A percentile compares a stretch with the other conserved stretches of the same genome.
These are phyloP conservation scores for Phytopythium litorale DNA, from an alignment of 352 stramenopile genomes.

Conservation along the genomic window DNA sequence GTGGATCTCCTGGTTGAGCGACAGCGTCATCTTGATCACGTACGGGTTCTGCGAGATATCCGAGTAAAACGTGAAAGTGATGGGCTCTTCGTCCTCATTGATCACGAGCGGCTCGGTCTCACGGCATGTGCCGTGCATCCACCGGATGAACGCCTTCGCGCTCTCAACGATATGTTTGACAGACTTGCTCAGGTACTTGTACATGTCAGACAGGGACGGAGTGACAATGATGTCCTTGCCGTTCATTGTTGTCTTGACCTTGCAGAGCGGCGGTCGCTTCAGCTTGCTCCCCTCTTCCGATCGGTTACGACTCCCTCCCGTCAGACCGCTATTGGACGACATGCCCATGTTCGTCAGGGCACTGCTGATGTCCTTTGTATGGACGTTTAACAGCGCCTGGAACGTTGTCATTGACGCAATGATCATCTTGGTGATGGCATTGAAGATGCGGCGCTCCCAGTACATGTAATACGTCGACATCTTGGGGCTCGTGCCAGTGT, in stretches of 20 bases:
- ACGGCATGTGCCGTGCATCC: slow-evolving; percentile 95
- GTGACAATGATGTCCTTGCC: slow-evolving; percentile 94
- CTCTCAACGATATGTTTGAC: slow-evolving; percentile 94
- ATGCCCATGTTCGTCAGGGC: slow-evolving; percentile 37
- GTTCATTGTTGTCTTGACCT: slow-evolving; percentile 93
- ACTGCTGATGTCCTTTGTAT: slow-evolving; percentile 81
- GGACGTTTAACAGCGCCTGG: slow-evolving; percentile 88
- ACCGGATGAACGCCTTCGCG: slow-evolving; percentile 92
- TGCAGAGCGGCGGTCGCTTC: slow-evolving; percentile 87
- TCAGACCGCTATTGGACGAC: slow-evolving; percentile 13
- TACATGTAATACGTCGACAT: slow-evolving; percentile 96
- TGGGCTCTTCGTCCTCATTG: slow-evolving; percentile 92
- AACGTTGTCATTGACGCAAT: slow-evolving; percentile 94
- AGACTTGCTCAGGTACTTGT: slow-evolving; percentile 94
- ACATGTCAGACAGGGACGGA: slow-evolving; percentile 92
- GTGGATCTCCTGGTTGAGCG: slow-evolving; percentile 93
- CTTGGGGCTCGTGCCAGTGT: slow-evolving; percentile 87
- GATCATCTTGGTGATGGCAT: slow-evolving; percentile 96
- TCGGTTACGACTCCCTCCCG: slow-evolving; percentile 15
- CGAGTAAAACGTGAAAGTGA: slow-evolving; percentile 94
- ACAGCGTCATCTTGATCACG: slow-evolving; percentile 94
- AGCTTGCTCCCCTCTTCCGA: slow-evolving; percentile 64
- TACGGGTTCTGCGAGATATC: slow-evolving; percentile 95
- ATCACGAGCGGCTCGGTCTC: slow-evolving; percentile 87
- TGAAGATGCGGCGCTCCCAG: slow-evolving; percentile 96